A percentile compares a stretch with the other conserved stretches of the same genome.
Conservation (phyloP, 1,284 basidiomycete genomes). For the Ganoderma meredithae region DNA sequence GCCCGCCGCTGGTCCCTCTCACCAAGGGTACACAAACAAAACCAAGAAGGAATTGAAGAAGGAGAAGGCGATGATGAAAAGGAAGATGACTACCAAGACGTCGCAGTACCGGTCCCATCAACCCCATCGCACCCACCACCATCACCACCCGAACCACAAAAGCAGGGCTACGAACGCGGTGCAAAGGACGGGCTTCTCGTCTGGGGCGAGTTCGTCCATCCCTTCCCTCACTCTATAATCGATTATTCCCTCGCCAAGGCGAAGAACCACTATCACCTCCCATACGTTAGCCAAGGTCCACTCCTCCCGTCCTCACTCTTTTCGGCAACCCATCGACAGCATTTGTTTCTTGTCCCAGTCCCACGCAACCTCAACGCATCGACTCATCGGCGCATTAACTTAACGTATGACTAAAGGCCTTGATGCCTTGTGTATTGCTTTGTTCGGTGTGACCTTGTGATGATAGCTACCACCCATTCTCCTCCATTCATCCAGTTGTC, state of each 20-base stretch:
- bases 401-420: constrained; percentile 15
- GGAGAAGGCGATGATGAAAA: constrained; percentile 67
- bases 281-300: neutral
- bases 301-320: neutral
- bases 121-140: constrained; percentile 58
- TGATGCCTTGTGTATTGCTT: constrained; percentile 17
- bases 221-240: constrained; percentile 39
- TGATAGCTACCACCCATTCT: constrained; percentile 3
- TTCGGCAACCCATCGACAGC: neutral
- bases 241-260: constrained; percentile 8
- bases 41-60: constrained; percentile 54
- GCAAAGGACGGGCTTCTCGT: constrained; percentile 63
- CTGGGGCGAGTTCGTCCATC: constrained; percentile 34
- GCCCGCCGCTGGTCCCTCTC: constrained; percentile 28
- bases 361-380: constrained; percentile 2
- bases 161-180: constrained; percentile 61
- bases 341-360: neutral
- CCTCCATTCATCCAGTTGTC: neutral
- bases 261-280: constrained; percentile 13
- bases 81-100: constrained; percentile 56
- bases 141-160: constrained; percentile 72
- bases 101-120: constrained; percentile 49
- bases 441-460: constrained; percentile 23
- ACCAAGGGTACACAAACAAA: constrained; percentile 29
- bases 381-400: constrained; percentile 19